Evolutionary conservation across 148 eudicot genomes (phyloP).

Genomic region (Nepenthes mirabilis): DNA sequence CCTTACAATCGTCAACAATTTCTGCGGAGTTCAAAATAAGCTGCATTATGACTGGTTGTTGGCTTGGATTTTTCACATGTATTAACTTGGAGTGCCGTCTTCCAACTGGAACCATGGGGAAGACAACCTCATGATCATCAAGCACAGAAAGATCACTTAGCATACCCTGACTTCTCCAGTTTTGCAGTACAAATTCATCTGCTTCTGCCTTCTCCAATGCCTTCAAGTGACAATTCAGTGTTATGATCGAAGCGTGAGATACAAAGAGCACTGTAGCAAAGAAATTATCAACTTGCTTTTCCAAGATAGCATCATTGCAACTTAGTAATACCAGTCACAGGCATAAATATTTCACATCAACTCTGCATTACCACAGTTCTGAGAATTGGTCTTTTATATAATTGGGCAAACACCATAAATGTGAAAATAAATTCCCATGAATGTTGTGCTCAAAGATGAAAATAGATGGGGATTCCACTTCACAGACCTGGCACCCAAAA

Average conservation of each 20-base stretch:
- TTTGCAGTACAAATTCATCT: conserved; percentile 47
- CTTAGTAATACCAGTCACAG: too few species aligned
- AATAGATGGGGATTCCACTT: too few species aligned
- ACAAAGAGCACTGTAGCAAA: background rate
- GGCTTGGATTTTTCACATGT: conserved; percentile 58
- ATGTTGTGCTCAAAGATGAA: too few species aligned
- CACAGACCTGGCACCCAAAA: too few species aligned
- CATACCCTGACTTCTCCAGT: conserved; percentile 58
- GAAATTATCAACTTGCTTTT: background rate
- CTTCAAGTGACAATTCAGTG: conserved; percentile 19
- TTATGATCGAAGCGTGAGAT: background rate
- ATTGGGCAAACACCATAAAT: too few species aligned
- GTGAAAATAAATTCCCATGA: too few species aligned
- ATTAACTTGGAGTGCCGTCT: conserved; percentile 39
- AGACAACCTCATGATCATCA: conserved; percentile 36
- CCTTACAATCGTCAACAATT: conserved; percentile 36
- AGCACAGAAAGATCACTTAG: conserved; percentile 34
- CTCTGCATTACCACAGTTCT: too few species aligned
- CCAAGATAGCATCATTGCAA: too few species aligned
- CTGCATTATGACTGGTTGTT: conserved; percentile 56
- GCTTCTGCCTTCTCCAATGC: conserved; percentile 30
- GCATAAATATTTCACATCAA: too few species aligned
- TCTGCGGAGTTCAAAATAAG: conserved; percentile 53
- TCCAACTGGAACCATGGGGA: conserved; percentile 50
- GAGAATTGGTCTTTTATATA: too few species aligned